These are phyloP conservation scores for Lathyrus tuberosus DNA, from an alignment of 306 rosid genomes.

Conservation along the genomic window DNA sequence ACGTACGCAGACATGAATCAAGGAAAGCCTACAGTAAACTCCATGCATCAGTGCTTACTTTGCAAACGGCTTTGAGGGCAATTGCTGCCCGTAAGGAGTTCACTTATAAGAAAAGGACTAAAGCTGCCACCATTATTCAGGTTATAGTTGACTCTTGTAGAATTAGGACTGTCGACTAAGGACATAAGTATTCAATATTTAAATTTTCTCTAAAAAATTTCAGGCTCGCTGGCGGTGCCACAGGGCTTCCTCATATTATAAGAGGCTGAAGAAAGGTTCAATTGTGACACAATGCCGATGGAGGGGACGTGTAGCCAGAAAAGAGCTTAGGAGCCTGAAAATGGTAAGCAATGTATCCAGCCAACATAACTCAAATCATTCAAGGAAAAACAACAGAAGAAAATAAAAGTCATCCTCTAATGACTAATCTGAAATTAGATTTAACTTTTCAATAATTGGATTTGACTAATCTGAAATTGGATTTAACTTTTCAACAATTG, in stretches of 20 bases:
- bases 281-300: constrained; percentile 75
- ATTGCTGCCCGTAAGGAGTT: constrained; percentile 77
- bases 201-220: constrained; percentile 35
- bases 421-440: constrained; percentile 26
- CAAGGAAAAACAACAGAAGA: constrained; percentile 13
- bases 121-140: constrained; percentile 80
- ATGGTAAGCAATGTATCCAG: constrained; percentile 57
- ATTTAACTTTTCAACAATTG: constrained; percentile 15
- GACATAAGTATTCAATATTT: constrained; percentile 20
- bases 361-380: constrained; percentile 25
- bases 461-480: neutral
- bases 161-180: constrained; percentile 24
- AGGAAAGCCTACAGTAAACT: constrained; percentile 63
- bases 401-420: constrained; percentile 9
- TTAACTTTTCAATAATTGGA: constrained; percentile 20
- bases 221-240: constrained; percentile 94
- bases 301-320: constrained; percentile 77
- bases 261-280: constrained; percentile 82
- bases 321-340: constrained; percentile 92
- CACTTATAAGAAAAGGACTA: constrained; percentile 68
- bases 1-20: constrained; percentile 61
- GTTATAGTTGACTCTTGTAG: constrained; percentile 49
- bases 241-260: constrained; percentile 67
- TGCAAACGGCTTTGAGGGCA: constrained; percentile 92
- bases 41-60: constrained; percentile 60